phyloP scores from a whole-genome alignment of 139 green algal genomes.

The Picochlorum sp. region DNA sequence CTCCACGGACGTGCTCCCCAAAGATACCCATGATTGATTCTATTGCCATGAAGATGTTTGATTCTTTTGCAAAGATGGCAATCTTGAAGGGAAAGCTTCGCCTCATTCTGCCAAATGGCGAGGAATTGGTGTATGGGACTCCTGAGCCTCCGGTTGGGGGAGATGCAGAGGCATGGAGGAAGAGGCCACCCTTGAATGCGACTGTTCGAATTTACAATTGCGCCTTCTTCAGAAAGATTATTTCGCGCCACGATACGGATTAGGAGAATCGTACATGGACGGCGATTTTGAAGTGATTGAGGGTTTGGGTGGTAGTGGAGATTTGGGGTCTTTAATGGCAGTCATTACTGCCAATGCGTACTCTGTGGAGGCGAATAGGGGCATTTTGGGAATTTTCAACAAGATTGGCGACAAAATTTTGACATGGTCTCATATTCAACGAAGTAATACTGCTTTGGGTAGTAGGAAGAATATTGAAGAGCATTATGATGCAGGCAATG shows the following conservation, averaged over 20 bases:
- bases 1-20: slow-evolving; percentile 37
- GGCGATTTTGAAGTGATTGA: slow-evolving; percentile 50
- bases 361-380: slow-evolving; percentile 40
- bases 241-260: slow-evolving; percentile 73
- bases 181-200: slow-evolving; percentile 32
- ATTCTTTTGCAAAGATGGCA: slow-evolving; percentile 47
- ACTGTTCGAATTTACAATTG: slow-evolving; percentile 62
- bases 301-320: slow-evolving; percentile 16
- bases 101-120: slow-evolving; percentile 75
- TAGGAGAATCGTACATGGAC: slow-evolving; percentile 91
- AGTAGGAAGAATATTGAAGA: slow-evolving; percentile 87
- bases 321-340: slow-evolving; percentile 61
- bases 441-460: slow-evolving; percentile 72
- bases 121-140: slow-evolving; percentile 58
- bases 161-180: slow-evolving; percentile 49
- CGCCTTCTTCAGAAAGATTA: slow-evolving; percentile 69
- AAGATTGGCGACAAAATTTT: slow-evolving; percentile 73
- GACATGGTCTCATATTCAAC: slow-evolving; percentile 54
- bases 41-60: slow-evolving; percentile 28
- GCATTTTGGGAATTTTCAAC: slow-evolving; percentile 64
- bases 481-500: slow-evolving; percentile 96
- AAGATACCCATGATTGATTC: slow-evolving; percentile 43
- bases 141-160: background rate
- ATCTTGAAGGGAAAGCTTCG: slow-evolving; percentile 56
- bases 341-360: slow-evolving; percentile 53